phyloP scores from a whole-genome alignment of 2,329 filamentous ascomycete species.

The Drechslerella coelobrocha region DNA sequence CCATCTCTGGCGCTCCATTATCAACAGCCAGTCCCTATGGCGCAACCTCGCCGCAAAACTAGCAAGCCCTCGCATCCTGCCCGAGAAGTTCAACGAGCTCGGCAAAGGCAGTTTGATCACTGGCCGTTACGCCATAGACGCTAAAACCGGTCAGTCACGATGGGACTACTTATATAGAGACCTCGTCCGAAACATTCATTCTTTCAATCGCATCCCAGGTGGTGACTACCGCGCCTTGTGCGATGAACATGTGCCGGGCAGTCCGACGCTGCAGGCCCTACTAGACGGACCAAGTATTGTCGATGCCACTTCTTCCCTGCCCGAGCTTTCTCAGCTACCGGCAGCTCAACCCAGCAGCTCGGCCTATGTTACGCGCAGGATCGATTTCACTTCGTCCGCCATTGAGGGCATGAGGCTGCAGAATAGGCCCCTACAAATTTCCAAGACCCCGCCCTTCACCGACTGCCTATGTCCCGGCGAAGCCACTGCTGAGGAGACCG shows the following conservation, averaged over 20 bases:
- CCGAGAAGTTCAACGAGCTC: conserved; percentile 36
- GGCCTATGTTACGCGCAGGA: conserved; percentile 28
- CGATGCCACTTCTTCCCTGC: conserved; percentile 18
- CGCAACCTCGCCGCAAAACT: conserved; percentile 33
- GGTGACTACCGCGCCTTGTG: not conserved
- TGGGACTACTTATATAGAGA: conserved; percentile 45
- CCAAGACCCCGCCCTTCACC: conserved; percentile 42
- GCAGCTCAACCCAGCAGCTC: not conserved
- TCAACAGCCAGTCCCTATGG: conserved; percentile 45
- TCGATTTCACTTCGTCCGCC: conserved; percentile 37
- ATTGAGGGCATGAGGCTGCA: conserved; percentile 42
- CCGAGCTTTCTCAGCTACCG: conserved; percentile 26
- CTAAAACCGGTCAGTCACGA: not conserved
- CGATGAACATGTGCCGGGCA: not conserved
- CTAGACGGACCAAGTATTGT: conserved; percentile 2
- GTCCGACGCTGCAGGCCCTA: not conserved
- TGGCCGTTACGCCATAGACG: conserved; percentile 25
- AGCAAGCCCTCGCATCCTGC: conserved; percentile 27
- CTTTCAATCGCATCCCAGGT: conserved; percentile 26
- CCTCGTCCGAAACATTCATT: conserved; percentile 36
- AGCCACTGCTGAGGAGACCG: conserved; percentile 19
- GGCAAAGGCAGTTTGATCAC: conserved; percentile 41
- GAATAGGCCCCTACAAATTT: conserved; percentile 18
- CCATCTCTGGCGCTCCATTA: conserved; percentile 36
- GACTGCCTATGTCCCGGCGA: conserved; percentile 37